Evolutionary conservation across 352 stramenopile species (phyloP), one percentile per base, ranked within the genome.

Genomic region (Phytopythium helicoides): DNA sequence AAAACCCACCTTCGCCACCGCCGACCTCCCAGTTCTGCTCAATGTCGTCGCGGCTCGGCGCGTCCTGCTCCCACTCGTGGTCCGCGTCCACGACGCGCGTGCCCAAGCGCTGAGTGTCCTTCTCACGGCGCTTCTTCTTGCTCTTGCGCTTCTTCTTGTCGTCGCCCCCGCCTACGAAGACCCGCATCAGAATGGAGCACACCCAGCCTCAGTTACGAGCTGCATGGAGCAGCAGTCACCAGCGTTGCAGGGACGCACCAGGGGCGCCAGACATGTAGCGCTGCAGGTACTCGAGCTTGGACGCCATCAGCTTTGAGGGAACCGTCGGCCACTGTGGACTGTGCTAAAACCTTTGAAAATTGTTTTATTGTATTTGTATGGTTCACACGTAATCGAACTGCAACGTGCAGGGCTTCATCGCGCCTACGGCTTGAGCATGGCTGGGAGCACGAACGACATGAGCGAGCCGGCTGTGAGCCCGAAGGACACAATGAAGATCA

Each of bases 241-340:
- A 64, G 37, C 6, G 28, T n/a, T 6, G 19, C 26, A 10, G 15
- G 25, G 3, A 38, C 55, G 48, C 56, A 88, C 65, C 70, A 26
- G 53, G 54, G 37, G 55, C 54, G 37, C 54, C 48, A 21, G 72
- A 66, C 76, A 90, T 78, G 56, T 92, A 92, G 28, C 78, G 77
- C 77, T 90, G 78, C 38, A 92, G 46, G 49, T 89, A 89, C 63
- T 86, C 82, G 52, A 90, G 66, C 73, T 92, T 92, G 31, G 82
- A 89, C 60, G 63, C 21, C 67, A 76, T 76, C 28, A n/a, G n/a
- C n/a, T n/a, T n/a, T n/a, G n/a, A n/a, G n/a, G n/a, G n/a, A n/a
- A n/a, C n/a, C n/a, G n/a, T n/a, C n/a, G n/a, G n/a, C n/a, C n/a
- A n/a, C n/a, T n/a, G n/a, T n/a, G n/a, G n/a, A n/a, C n/a, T n/a